Percentiles rank a stretch among this genome's conserved stretches.
These are phyloP conservation scores for Boletus huronensis DNA, from an alignment of 768 basidiomycete genomes.

Conservation along the genomic window DNA sequence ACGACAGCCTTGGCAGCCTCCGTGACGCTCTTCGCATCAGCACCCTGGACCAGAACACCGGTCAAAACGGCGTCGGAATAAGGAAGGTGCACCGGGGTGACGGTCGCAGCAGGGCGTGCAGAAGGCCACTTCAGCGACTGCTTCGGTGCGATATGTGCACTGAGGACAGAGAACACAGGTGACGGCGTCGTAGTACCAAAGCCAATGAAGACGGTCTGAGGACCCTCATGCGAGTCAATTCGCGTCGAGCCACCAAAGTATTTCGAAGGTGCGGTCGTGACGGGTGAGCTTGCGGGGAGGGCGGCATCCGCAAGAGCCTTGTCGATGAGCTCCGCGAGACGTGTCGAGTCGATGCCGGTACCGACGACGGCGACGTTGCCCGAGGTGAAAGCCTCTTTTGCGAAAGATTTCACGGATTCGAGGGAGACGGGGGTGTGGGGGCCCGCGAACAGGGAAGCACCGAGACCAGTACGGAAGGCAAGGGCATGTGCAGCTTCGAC, in stretches of 20 bases:
- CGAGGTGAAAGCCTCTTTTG: constrained; percentile 67
- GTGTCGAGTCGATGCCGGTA: constrained; percentile 73
- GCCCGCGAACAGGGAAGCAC: constrained; percentile 84
- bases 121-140: constrained; percentile 85
- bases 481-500: constrained; percentile 84
- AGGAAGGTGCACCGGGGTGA: constrained; percentile 72
- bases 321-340: constrained; percentile 69
- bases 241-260: constrained; percentile 90
- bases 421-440: constrained; percentile 59
- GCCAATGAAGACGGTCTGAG: constrained; percentile 82
- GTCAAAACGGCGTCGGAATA: constrained; percentile 93
- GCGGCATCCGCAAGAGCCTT: constrained; percentile 50
- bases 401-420: constrained; percentile 71
- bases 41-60: constrained; percentile 75
- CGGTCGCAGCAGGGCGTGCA: constrained; percentile 55
- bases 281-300: constrained; percentile 36
- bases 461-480: constrained; percentile 94
- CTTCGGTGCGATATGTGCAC: constrained; percentile 74
- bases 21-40: constrained; percentile 57
- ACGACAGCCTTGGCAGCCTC: constrained; percentile 70
- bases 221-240: constrained; percentile 55
- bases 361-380: constrained; percentile 85
- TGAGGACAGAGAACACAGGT: constrained; percentile 74
- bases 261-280: constrained; percentile 28
- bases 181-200: constrained; percentile 71